Conservation (phyloP, 441 rosid genomes). For the Erodium trifolium region DNA sequence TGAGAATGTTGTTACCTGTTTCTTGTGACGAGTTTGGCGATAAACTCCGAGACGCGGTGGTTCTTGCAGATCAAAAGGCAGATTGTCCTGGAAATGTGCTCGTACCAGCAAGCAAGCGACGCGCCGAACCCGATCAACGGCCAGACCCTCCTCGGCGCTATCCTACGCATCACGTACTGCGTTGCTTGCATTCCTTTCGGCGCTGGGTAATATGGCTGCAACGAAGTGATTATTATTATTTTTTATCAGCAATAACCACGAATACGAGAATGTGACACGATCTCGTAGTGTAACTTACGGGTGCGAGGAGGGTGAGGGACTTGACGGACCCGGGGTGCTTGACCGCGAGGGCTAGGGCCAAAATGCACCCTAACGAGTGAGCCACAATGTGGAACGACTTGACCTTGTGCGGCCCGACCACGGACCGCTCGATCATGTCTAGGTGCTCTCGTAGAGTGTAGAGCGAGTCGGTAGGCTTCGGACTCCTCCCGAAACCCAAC, state of each 20-base stretch:
- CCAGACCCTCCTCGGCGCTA: constrained; percentile 85
- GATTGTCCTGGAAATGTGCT: constrained; percentile 76
- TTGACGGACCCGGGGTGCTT: constrained; percentile 62
- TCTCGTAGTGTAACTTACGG: constrained; percentile 33
- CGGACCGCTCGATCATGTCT: constrained; percentile 85
- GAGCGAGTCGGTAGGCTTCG: constrained; percentile 86
- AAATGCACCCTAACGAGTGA: constrained; percentile 91
- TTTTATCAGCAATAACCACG: too few relatives aligned
- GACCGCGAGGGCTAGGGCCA: constrained; percentile 81
- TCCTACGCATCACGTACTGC: constrained; percentile 66
- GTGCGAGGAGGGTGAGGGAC: constrained; percentile 83
- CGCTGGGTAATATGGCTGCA: constrained; percentile 69
- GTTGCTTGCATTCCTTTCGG: constrained; percentile 64
- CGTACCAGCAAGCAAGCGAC: constrained; percentile 89
- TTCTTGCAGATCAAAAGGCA: constrained; percentile 80
- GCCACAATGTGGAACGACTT: constrained; percentile 90
- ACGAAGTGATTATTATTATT: too few relatives aligned
- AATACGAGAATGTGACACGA: too few relatives aligned
- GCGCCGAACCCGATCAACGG: constrained; percentile 75
- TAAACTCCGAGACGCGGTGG: constrained; percentile 74
- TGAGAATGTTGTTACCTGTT: constrained; percentile 51
- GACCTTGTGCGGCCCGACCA: constrained; percentile 52
- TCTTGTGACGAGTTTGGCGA: constrained; percentile 61
- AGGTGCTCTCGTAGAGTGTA: constrained; percentile 79
- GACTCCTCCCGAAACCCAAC: constrained; percentile 89